Evolutionary conservation across 1,284 basidiomycete species (phyloP).

Genomic region (Boletus smithii): DNA sequence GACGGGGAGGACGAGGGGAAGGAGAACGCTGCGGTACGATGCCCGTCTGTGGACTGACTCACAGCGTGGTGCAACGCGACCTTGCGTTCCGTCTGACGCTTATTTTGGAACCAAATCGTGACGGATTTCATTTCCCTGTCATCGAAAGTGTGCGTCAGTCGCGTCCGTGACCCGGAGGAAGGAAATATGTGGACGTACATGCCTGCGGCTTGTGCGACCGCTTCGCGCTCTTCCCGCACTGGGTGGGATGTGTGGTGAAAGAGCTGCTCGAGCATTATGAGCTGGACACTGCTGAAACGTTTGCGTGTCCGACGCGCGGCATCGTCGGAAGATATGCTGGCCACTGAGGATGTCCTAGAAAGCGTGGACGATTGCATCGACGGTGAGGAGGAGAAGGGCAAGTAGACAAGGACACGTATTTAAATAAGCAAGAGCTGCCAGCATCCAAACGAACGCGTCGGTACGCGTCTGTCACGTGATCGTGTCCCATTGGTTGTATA

Average conservation of each 20-base stretch:
- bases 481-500: too few species aligned
- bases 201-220: conserved; percentile 52
- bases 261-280: conserved; percentile 68
- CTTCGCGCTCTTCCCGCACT: conserved; percentile 65
- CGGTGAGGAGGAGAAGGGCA: background rate
- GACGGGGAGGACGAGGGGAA: conserved; percentile 22
- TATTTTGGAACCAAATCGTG: conserved; percentile 82
- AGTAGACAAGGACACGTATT: background rate
- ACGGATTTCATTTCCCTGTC: conserved; percentile 71
- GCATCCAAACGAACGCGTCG: conserved; percentile 30
- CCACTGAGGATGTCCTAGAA: conserved; percentile 46
- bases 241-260: conserved; percentile 69
- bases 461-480: conserved; percentile 31
- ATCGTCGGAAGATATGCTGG: conserved; percentile 44
- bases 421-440: background rate
- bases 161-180: background rate
- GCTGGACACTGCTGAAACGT: conserved; percentile 63
- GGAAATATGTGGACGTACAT: conserved; percentile 48
- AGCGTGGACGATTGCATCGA: conserved; percentile 30
- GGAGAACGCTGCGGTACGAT: conserved; percentile 10
- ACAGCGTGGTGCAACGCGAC: conserved; percentile 47
- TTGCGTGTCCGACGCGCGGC: conserved; percentile 54
- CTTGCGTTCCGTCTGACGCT: conserved; percentile 71
- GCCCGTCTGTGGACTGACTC: conserved; percentile 19
- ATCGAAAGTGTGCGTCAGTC: conserved; percentile 11